A percentile compares a stretch with the other conserved stretches of the same genome.
These are phyloP conservation scores for Angomonas deanei DNA, from an alignment of 208 protist genomes.

Conservation along the genomic window DNA sequence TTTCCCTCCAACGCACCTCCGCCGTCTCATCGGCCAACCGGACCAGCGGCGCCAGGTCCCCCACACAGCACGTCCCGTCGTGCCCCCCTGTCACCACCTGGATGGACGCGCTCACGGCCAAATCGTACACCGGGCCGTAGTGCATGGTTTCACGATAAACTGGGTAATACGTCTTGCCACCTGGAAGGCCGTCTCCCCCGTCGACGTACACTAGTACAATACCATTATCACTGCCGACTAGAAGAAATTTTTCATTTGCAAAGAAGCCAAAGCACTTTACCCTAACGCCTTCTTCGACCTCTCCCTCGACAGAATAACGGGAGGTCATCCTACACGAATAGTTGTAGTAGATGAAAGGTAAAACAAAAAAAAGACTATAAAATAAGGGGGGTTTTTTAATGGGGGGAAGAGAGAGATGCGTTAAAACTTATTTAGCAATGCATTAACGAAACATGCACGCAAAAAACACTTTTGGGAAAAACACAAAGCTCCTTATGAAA, in stretches of 20 bases:
- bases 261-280: slow-evolving; percentile 4
- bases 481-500: background rate
- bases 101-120: slow-evolving; percentile 34
- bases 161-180: slow-evolving; percentile 3
- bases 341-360: too few species aligned
- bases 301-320: too few species aligned
- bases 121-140: slow-evolving; percentile 47
- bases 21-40: background rate
- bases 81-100: slow-evolving; percentile 62
- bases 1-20: background rate
- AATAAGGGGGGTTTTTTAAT: too few species aligned
- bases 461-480: too few species aligned
- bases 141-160: slow-evolving; percentile 38
- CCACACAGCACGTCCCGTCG: slow-evolving; percentile 53
- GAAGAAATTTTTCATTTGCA: background rate
- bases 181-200: background rate
- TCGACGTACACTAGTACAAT: too few species aligned
- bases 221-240: slow-evolving; percentile 6
- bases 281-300: background rate
- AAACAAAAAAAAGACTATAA: too few species aligned
- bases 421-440: too few species aligned
- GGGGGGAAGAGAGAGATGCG: too few species aligned
- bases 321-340: too few species aligned
- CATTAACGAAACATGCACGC: too few species aligned
- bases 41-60: slow-evolving; percentile 25